A percentile compares a stretch with the other conserved stretches of the same genome.
Evolutionary conservation across 1,139 yeast genomes (phyloP).

Genomic region (Yamadazyma trypodendri): DNA sequence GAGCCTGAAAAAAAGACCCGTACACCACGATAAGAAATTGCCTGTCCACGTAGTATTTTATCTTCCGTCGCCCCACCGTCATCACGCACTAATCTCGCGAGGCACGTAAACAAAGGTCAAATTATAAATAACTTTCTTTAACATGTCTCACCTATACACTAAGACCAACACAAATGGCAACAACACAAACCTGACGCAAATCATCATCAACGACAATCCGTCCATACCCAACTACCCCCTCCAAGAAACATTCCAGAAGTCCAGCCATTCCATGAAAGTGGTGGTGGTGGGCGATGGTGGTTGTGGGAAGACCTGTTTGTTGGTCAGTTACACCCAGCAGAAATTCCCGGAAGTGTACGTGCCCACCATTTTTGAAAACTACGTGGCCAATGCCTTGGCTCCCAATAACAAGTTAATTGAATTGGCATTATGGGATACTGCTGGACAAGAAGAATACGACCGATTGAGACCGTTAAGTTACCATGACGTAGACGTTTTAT

Average conservation of each 20-base stretch:
- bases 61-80: no score
- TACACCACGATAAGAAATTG: no score
- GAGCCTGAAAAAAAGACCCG: no score
- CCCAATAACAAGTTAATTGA: constrained; percentile 56
- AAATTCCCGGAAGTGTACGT: constrained; percentile 74
- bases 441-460: constrained; percentile 92
- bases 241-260: constrained; percentile 30
- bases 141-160: constrained; percentile 5
- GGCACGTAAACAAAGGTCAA: no score
- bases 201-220: constrained; percentile 41
- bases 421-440: constrained; percentile 89
- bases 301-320: constrained; percentile 87
- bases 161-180: constrained; percentile 12
- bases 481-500: constrained; percentile 73
- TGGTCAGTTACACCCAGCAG: constrained; percentile 80
- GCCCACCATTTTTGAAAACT: constrained; percentile 90
- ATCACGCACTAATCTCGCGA: no score
- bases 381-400: constrained; percentile 61
- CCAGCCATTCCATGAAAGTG: constrained; percentile 53
- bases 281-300: constrained; percentile 96
- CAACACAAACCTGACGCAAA: constrained; percentile 14
- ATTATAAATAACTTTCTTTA: background rate
- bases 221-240: constrained; percentile 37
- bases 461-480: constrained; percentile 79
- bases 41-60: no score